phyloP scores from a whole-genome alignment of 768 basidiomycete species.

The Favolaschia claudopus region DNA sequence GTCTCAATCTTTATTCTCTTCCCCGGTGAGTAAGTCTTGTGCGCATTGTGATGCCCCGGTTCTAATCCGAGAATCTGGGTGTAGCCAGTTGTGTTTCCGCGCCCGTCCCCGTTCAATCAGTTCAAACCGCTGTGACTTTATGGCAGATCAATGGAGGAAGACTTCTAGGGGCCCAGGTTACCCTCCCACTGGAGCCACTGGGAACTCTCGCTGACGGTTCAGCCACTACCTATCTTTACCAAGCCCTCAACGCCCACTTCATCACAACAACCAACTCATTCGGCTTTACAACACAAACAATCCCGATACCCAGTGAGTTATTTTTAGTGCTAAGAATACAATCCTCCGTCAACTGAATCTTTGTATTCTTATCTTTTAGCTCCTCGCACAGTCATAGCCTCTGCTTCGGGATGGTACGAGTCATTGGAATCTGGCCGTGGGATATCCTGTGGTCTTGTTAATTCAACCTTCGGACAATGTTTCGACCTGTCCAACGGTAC shows the following conservation, averaged over 20 bases:
- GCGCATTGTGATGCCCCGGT: too few species aligned
- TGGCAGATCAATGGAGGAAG: constrained; percentile 7
- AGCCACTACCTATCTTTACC: constrained; percentile 3
- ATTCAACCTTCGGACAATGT: neutral
- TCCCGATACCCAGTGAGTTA: neutral
- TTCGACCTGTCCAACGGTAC: neutral
- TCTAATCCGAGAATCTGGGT: too few species aligned
- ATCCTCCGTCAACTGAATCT: too few species aligned
- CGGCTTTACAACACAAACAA: neutral
- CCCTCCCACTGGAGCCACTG: constrained; percentile 1
- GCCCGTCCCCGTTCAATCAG: too few species aligned
- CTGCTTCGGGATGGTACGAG: constrained; percentile 8
- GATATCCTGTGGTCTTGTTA: neutral
- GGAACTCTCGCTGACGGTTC: neutral
- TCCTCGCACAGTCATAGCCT: constrained; percentile 3
- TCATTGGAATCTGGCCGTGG: neutral
- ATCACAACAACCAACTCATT: neutral
- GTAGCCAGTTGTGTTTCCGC: too few species aligned
- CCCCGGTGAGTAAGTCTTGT: too few species aligned
- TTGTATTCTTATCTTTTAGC: neutral
- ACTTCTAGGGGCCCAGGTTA: neutral
- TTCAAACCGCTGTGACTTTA: constrained; percentile 2
- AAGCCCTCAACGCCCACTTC: neutral
- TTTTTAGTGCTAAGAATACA: too few species aligned
- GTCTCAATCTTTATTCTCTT: too few species aligned